Evolutionary conservation across 116 monocot genomes (phyloP), one percentile per base, ranked within the genome.

Genomic region (Trichopus zeylanicus): DNA sequence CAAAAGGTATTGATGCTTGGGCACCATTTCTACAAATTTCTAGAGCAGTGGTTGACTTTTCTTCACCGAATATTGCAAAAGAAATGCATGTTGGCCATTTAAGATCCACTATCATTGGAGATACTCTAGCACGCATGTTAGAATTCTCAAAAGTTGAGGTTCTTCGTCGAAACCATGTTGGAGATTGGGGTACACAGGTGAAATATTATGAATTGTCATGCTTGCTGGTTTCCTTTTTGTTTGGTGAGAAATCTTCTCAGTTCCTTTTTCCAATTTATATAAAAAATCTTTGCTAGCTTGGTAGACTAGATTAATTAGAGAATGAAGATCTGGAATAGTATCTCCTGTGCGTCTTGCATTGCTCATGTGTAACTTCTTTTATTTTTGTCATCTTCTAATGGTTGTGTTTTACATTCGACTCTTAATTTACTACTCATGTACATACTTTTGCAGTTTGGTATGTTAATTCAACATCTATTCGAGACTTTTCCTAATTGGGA

Each of bases 51-150:
- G 78, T 91, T 52, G 97, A 97, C 57, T 97, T 97, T 49, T 91
- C 91, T 31, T 97, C 97, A 11, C 97, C 97, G 1, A 97, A 97
- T 73, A 91, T 97, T 72, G 97, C 97, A 23, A 97, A 97, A 65
- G 97, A 97, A 78, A 97, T 97, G 97, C 97, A 97, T 81, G 97
- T 97, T 53, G 97, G 97, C 6, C 79, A 97, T 74, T 67, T 97
- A 58, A 90, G 97, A 53, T 97, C 97, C 8, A 97, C 97, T 3
- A 87, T 97, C 16, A 91, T 97, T 66, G 97, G 97, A 56, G 97
- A 97, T 55, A 84, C 91, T 51, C 53, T 97, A 30, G 73, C 97
- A 60, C 78, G 81, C 24, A 97, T 97, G 97, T 67, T 97, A 70
- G 97, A 97, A 60, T 97, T 81, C 66, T 97, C 84, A 25, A 78